Evolutionary conservation across 1,139 yeast species (phyloP), one percentile per base, ranked within the genome.

Genomic region (Pichia norvegensis): DNA sequence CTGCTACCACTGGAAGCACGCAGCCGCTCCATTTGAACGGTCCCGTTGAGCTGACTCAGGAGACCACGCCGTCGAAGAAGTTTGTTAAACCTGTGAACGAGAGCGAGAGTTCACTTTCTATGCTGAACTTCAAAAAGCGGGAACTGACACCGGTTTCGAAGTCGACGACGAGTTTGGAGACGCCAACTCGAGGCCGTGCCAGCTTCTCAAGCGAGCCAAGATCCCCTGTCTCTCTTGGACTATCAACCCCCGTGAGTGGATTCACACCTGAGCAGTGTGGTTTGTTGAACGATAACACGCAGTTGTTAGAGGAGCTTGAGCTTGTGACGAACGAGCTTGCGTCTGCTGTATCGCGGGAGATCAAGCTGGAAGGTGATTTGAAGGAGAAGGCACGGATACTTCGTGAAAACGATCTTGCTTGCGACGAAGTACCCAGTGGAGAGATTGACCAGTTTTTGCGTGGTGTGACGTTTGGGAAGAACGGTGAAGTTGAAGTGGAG

Each of bases 311-410:
- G 50, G 92, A 84, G 59, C 64, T 84, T 42, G 82, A 81, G 50
- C 60, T 81, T 33, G 81, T 84, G 1, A 80, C 90, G 2, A 74
- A 76, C 20, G 94, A 84, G 57, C 68, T 84, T 43, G 90, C 88
- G 0, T 75, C 78, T 21, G 79, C 88, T 0, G 81, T 84, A 43
- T 74, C 76, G 44, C 67, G 92, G 42, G 94, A 84, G 60, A 67
- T 82, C 23, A 62, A 68, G 9, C 60, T 83, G 38, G 88, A 81
- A 56, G 67, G 68, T 45, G 67, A 66, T 43, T 50, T 80, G 21
- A 47, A 25, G 39, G n/a, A 51, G 7, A 42, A 45, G 13, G 16
- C 35, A 2, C 35, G 16, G n/a, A 13, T 20, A 11, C 17, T 19
- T 19, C 33, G 6, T 21, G 20, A 36, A 39, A 41, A 21, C 14